These are phyloP conservation scores for Parascedosporium putredinis DNA, from an alignment of 2,329 filamentous ascomycete species.

Conservation along the genomic window DNA sequence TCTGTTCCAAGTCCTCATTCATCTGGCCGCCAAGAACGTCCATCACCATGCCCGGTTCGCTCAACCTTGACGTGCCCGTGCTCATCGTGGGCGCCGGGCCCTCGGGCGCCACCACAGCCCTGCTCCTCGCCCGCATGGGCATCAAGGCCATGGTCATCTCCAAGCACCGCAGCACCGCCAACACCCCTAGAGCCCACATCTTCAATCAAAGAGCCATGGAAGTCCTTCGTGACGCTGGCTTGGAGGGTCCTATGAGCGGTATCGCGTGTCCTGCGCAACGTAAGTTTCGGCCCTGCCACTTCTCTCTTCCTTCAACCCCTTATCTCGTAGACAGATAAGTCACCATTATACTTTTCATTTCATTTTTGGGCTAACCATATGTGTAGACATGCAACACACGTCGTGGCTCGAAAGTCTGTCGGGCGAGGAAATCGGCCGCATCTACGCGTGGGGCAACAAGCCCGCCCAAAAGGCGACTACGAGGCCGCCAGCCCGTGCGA, in stretches of 20 bases:
- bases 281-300: constrained; percentile 7
- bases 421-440: constrained; percentile 26
- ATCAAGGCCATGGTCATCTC: constrained; percentile 34
- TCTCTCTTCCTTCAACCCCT: too few relatives aligned
- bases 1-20: background rate
- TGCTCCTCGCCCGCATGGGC: constrained; percentile 26
- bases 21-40: background rate
- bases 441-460: constrained; percentile 27
- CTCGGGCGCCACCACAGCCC: constrained; percentile 32
- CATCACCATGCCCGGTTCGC: background rate
- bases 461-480: constrained; percentile 30
- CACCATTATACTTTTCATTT: background rate
- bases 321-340: too few relatives aligned
- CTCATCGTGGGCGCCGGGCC: constrained; percentile 33
- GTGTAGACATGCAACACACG: constrained; percentile 23
- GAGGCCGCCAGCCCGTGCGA: constrained; percentile 32
- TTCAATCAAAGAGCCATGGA: constrained; percentile 23
- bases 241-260: background rate
- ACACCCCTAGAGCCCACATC: constrained; percentile 37
- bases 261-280: constrained; percentile 24
- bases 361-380: constrained; percentile 12
- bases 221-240: background rate
- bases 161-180: constrained; percentile 26
- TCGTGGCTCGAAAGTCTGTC: constrained; percentile 26
- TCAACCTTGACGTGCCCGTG: constrained; percentile 22